Conservation (phyloP, 345 rosid species). For the Eucalyptus microcorys region DNA sequence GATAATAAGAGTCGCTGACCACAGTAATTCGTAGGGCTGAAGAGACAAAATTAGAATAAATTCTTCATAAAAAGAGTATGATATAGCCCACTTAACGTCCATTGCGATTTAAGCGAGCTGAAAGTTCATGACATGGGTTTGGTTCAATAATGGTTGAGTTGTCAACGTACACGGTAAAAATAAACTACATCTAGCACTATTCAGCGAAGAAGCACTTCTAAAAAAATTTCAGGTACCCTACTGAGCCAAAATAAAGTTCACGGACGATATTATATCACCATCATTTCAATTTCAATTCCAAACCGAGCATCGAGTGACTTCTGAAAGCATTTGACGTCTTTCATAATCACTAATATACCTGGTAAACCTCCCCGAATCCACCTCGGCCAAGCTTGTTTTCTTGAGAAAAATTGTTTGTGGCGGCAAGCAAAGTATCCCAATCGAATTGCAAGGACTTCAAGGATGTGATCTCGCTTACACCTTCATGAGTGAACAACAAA, state of each 20-base stretch:
- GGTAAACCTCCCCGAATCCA: background rate
- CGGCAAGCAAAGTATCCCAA: slow-evolving; percentile 7
- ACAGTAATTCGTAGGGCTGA: background rate
- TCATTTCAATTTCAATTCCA: background rate
- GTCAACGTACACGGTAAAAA: background rate
- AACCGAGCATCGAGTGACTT: background rate
- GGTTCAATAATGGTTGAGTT: background rate
- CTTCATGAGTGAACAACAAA: background rate
- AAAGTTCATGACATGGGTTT: background rate
- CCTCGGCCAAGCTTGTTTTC: background rate
- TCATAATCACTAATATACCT: background rate
- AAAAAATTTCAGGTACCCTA: background rate
- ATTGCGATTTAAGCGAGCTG: background rate
- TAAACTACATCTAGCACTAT: background rate
- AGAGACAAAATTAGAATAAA: background rate
- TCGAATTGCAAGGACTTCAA: slow-evolving; percentile 5
- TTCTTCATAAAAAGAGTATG: background rate
- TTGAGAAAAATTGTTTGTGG: background rate
- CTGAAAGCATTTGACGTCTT: background rate
- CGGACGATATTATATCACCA: background rate
- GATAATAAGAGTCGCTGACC: background rate
- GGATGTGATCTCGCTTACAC: background rate
- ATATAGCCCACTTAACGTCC: background rate
- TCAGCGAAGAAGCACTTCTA: background rate
- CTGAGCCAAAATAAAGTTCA: background rate